These are phyloP conservation scores for Diaporthe citriasiana DNA, from an alignment of 2,329 filamentous ascomycete species.

Conservation along the genomic window DNA sequence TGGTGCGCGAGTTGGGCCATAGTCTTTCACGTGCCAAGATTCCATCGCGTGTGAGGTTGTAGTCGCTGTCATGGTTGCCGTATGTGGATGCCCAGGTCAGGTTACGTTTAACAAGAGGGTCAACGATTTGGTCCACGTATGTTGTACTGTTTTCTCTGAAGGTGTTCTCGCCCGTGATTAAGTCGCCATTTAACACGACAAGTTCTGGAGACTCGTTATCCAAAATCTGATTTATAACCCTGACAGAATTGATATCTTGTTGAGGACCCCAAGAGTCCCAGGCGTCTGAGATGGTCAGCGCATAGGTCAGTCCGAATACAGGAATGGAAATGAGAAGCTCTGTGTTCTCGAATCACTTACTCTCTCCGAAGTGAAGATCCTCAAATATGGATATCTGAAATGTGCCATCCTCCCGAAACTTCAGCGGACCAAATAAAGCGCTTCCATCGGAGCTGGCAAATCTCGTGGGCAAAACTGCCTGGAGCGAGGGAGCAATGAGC, in stretches of 20 bases:
- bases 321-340: neutral
- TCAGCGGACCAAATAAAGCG: conserved; percentile 12
- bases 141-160: conserved; percentile 60
- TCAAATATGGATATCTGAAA: conserved; percentile 74
- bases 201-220: conserved; percentile 57
- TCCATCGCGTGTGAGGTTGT: conserved; percentile 58
- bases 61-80: conserved; percentile 71
- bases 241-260: conserved; percentile 54
- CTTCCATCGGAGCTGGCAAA: neutral
- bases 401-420: conserved; percentile 59
- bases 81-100: conserved; percentile 70
- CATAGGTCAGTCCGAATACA: neutral
- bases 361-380: conserved; percentile 80
- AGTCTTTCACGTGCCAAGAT: conserved; percentile 48
- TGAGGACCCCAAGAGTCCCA: conserved; percentile 55
- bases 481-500: conserved; percentile 24
- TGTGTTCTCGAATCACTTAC: conserved; percentile 52
- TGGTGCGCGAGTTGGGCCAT: conserved; percentile 46
- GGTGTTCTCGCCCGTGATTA: conserved; percentile 72
- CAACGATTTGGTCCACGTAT: conserved; percentile 65
- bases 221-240: conserved; percentile 54
- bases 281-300: conserved; percentile 53
- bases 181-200: conserved; percentile 73
- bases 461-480: conserved; percentile 13
- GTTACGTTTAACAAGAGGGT: conserved; percentile 60